Conservation (phyloP, 441 rosid genomes). For the Pelargonium citronellum region DNA sequence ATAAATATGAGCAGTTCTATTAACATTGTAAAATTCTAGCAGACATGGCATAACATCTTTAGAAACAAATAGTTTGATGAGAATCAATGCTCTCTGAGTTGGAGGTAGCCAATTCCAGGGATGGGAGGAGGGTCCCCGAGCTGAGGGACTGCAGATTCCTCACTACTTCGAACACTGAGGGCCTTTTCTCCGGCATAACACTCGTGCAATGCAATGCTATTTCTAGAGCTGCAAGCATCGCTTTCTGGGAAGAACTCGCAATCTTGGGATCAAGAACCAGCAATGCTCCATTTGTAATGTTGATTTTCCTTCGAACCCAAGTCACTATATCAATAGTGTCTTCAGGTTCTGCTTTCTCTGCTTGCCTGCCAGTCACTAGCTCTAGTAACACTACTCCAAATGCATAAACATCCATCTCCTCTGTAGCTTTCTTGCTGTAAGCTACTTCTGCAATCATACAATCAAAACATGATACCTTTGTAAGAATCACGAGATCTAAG, state of each 20-base stretch:
- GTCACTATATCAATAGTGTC: constrained; percentile 66
- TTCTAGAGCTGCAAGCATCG: constrained; percentile 67
- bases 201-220: constrained; percentile 68
- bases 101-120: constrained; percentile 22
- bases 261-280: constrained; percentile 71
- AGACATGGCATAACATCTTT: constrained; percentile 14
- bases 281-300: constrained; percentile 57
- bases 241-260: constrained; percentile 41
- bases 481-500: too few species aligned
- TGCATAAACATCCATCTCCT: constrained; percentile 79
- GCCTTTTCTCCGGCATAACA: constrained; percentile 72
- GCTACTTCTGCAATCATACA: constrained; percentile 47
- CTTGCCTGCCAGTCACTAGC: constrained; percentile 68
- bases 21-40: not conserved
- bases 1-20: too few species aligned
- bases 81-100: constrained; percentile 29
- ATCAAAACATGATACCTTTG: constrained; percentile 11
- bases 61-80: too few species aligned
- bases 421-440: constrained; percentile 70
- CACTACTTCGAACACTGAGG: constrained; percentile 56
- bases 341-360: constrained; percentile 44
- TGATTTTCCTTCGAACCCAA: constrained; percentile 83
- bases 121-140: constrained; percentile 26
- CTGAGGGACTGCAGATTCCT: constrained; percentile 49
- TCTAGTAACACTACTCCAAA: constrained; percentile 78